phyloP scores from a whole-genome alignment of 2,329 filamentous ascomycete species.

The Ceratocystis eucalypticola region DNA sequence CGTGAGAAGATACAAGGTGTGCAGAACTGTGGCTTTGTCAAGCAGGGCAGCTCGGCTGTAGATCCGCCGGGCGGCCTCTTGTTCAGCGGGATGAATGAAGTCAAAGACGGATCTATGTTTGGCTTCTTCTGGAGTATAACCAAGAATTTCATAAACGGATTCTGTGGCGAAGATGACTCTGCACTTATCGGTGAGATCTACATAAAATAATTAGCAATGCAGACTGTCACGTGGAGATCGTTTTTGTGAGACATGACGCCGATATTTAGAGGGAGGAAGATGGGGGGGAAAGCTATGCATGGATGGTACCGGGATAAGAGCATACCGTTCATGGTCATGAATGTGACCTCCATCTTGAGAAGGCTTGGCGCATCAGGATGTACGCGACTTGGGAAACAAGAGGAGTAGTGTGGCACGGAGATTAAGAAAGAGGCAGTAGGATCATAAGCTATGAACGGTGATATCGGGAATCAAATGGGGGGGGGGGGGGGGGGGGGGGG shows the following conservation, averaged over 20 bases:
- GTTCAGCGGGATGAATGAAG: conserved; percentile 72
- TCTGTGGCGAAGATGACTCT: conserved; percentile 73
- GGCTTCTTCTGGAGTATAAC: conserved; percentile 63
- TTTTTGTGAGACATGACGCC: not conserved
- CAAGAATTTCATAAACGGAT: conserved; percentile 70
- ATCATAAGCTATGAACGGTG: conserved; percentile 2
- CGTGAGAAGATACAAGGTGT: conserved; percentile 25
- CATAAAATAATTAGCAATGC: not conserved
- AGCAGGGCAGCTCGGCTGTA: conserved; percentile 61
- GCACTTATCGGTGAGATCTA: conserved; percentile 62
- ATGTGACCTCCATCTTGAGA: conserved; percentile 61
- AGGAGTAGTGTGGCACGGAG: not conserved
- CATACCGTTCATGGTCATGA: conserved; percentile 77
- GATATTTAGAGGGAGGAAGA: not conserved
- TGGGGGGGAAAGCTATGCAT: not conserved
- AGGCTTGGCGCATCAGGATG: conserved; percentile 5
- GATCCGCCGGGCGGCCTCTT: conserved; percentile 58
- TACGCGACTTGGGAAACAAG: not conserved
- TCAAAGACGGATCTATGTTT: conserved; percentile 67
- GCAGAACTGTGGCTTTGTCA: conserved; percentile 73
- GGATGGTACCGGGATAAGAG: not conserved
- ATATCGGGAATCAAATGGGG: not conserved
- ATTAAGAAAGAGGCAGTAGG: conserved; percentile 6
- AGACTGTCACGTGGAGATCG: not conserved
- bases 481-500: not conserved